phyloP scores from a whole-genome alignment of 2,329 filamentous ascomycete genomes.

The Phyllosticta citrichinensis region DNA sequence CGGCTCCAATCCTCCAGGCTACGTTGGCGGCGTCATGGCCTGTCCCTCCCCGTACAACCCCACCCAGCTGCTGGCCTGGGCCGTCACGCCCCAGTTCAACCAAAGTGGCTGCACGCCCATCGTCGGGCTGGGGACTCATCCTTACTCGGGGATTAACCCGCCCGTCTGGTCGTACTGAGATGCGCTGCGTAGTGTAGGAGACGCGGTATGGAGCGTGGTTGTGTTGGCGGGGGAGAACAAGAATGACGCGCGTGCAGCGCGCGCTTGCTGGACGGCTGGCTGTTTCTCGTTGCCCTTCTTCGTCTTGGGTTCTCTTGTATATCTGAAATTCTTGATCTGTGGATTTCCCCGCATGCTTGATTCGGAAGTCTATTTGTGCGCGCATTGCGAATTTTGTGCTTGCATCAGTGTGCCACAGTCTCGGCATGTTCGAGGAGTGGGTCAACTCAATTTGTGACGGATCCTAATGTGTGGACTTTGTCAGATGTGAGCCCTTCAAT shows the following conservation, averaged over 20 bases:
- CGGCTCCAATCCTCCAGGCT: conserved; percentile 4
- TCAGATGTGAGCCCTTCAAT: not conserved
- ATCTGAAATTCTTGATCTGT: not conserved
- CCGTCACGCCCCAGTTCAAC: conserved; percentile 15
- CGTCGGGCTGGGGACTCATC: conserved; percentile 14
- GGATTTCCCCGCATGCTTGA: not conserved
- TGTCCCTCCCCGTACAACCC: conserved; percentile 12
- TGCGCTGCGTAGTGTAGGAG: not conserved
- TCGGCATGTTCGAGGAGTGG: not conserved
- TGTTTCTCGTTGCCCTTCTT: not conserved
- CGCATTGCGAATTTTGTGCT: not conserved
- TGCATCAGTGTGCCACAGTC: too few relatives aligned
- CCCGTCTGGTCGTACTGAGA: conserved; percentile 16
- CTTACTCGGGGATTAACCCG: conserved; percentile 13
- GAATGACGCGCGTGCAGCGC: not conserved
- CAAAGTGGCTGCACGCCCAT: conserved; percentile 12
- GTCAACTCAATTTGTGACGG: not conserved
- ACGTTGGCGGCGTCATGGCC: conserved; percentile 13
- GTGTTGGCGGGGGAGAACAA: not conserved
- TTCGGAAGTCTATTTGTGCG: not conserved
- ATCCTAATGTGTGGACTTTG: not conserved
- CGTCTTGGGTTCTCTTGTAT: not conserved
- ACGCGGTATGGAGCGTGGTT: not conserved
- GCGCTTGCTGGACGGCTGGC: not conserved
- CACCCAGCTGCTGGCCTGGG: conserved; percentile 10